Conservation (phyloP, 2,329 filamentous ascomycete genomes). For the Pleurostoma richardsiae region DNA sequence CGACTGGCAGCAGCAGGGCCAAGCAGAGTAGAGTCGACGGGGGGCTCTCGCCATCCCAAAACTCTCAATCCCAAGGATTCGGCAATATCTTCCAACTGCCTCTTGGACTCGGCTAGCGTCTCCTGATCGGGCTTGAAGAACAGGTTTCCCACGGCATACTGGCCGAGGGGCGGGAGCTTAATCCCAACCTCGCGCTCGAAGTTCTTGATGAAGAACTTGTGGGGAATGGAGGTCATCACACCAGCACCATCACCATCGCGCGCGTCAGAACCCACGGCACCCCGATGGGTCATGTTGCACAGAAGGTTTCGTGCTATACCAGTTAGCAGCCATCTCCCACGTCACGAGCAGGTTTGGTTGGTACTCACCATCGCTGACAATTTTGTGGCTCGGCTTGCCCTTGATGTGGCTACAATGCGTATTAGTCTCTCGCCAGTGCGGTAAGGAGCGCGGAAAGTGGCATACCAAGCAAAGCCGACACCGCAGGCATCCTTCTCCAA, state of each 20-base stretch:
- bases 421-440: background rate
- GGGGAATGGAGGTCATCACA: conserved; percentile 98
- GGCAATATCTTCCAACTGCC: conserved; percentile 90
- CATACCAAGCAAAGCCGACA: conserved; percentile 97
- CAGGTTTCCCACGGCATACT: conserved; percentile 95
- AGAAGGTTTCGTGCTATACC: conserved; percentile 76
- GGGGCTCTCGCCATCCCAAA: conserved; percentile 93
- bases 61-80: conserved; percentile 83
- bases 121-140: conserved; percentile 98
- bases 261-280: conserved; percentile 95
- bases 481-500: conserved; percentile 99
- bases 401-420: conserved; percentile 75
- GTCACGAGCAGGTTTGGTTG: background rate
- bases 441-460: conserved; percentile 3
- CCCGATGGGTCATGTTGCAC: conserved; percentile 99
- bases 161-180: conserved; percentile 79
- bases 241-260: conserved; percentile 97
- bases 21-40: conserved; percentile 86
- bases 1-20: conserved; percentile 89
- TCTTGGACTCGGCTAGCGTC: conserved; percentile 82
- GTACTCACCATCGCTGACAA: conserved; percentile 88
- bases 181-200: conserved; percentile 88
- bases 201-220: conserved; percentile 98
- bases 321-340: background rate
- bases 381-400: conserved; percentile 95